phyloP scores from a whole-genome alignment of 2,329 filamentous ascomycete genomes.

The Xylariaceae sp. region DNA sequence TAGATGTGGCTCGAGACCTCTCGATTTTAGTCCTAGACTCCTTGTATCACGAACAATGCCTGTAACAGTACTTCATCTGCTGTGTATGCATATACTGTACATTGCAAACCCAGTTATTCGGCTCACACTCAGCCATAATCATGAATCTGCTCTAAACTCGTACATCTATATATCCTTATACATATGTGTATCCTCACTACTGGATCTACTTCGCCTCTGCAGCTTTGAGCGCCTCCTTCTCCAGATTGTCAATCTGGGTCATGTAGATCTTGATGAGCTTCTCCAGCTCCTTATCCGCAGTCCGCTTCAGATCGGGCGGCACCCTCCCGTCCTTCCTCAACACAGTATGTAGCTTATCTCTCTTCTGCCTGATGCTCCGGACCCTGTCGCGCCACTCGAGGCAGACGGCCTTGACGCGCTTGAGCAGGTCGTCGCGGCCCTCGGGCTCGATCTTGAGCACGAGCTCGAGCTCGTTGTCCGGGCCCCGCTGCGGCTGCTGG shows the following conservation, averaged over 20 bases:
- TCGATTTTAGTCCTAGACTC: constrained; percentile 9
- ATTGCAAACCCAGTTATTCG: background rate
- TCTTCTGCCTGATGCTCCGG: constrained; percentile 49
- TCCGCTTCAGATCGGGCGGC: constrained; percentile 45
- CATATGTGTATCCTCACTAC: background rate
- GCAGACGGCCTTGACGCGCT: constrained; percentile 48
- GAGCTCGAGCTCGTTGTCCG: constrained; percentile 63
- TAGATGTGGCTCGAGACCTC: background rate
- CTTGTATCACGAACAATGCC: constrained; percentile 25
- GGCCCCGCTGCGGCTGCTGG: constrained; percentile 61
- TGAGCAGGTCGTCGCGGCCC: constrained; percentile 49
- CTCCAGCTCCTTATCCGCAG: constrained; percentile 50
- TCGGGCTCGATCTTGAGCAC: constrained; percentile 57
- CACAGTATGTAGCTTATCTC: constrained; percentile 52
- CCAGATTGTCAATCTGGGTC: constrained; percentile 51
- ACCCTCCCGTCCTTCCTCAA: constrained; percentile 51
- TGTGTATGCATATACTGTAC: constrained; percentile 27
- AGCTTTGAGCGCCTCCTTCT: constrained; percentile 51
- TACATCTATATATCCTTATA: background rate
- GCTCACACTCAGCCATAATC: background rate
- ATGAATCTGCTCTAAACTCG: background rate
- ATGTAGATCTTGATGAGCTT: constrained; percentile 50
- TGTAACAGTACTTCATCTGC: constrained; percentile 27
- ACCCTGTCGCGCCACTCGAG: constrained; percentile 56
- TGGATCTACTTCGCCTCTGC: constrained; percentile 35